phyloP scores from a whole-genome alignment of 495 filamentous ascomycete species.

The Cladorrhinum samala region DNA sequence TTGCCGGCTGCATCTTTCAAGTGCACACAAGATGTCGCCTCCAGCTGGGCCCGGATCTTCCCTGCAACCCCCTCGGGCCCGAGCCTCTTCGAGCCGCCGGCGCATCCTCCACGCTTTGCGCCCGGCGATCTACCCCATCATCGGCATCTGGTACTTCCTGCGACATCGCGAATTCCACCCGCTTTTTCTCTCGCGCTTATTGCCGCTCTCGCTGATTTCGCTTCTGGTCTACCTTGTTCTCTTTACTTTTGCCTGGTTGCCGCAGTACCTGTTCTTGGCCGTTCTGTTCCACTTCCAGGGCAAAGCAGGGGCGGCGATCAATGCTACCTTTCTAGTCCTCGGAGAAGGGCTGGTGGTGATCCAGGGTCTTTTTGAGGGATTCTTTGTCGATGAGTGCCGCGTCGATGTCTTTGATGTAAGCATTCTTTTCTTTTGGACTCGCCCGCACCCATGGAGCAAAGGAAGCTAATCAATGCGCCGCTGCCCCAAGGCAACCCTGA shows the following conservation, averaged over 20 bases:
- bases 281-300: slow-evolving; percentile 81
- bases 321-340: slow-evolving; percentile 70
- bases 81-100: background rate
- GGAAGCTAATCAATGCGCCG: slow-evolving; percentile 1
- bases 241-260: slow-evolving; percentile 84
- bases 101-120: slow-evolving; percentile 14
- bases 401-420: slow-evolving; percentile 91
- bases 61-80: too few relatives aligned
- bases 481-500: slow-evolving; percentile 36
- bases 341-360: slow-evolving; percentile 77
- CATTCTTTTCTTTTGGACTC: slow-evolving; percentile 21
- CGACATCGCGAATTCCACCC: slow-evolving; percentile 56
- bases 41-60: background rate
- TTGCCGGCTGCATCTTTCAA: too few relatives aligned
- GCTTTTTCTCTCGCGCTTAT: slow-evolving; percentile 63
- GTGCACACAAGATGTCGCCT: background rate
- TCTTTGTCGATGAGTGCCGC: slow-evolving; percentile 74
- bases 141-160: slow-evolving; percentile 75
- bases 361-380: slow-evolving; percentile 68
- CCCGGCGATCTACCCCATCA: slow-evolving; percentile 26
- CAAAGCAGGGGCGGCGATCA: slow-evolving; percentile 63
- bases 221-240: slow-evolving; percentile 64
- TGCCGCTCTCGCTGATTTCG: slow-evolving; percentile 66
- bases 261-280: slow-evolving; percentile 72
- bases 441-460: background rate